Evolutionary conservation across 2,329 filamentous ascomycete species (phyloP).

Genomic region (Hymenotorrendiella dingleyae): DNA sequence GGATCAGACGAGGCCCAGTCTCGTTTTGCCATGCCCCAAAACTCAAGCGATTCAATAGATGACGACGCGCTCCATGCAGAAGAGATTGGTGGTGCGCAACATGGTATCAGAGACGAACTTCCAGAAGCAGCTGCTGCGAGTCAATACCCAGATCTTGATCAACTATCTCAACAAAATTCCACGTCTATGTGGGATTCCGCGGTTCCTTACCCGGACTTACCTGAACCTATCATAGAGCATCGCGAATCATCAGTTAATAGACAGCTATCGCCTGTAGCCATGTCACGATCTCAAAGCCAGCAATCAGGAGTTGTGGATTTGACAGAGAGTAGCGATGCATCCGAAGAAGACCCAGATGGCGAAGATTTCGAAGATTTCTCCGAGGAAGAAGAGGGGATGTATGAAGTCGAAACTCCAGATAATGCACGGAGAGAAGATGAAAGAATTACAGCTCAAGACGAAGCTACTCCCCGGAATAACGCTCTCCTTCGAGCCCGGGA

Average conservation of each 20-base stretch:
- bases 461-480: no score
- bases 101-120: no score
- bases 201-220: slow-evolving; percentile 20
- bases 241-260: not conserved
- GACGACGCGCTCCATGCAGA: not conserved
- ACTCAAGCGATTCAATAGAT: not conserved
- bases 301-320: slow-evolving; percentile 23
- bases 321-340: slow-evolving; percentile 18
- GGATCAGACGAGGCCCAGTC: not conserved
- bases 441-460: no score
- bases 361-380: not conserved
- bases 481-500: no score
- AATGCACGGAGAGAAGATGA: not conserved
- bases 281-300: slow-evolving; percentile 22
- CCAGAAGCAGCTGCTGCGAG: no score
- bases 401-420: not conserved
- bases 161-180: slow-evolving; percentile 1
- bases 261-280: slow-evolving; percentile 6
- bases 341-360: slow-evolving; percentile 14
- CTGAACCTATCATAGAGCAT: slow-evolving; percentile 1
- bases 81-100: no score
- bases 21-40: not conserved
- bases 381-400: not conserved
- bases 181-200: slow-evolving; percentile 4
- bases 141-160: slow-evolving; percentile 15